These are phyloP conservation scores for Phytophthora idaei DNA, from an alignment of 352 stramenopile genomes.

Conservation along the genomic window DNA sequence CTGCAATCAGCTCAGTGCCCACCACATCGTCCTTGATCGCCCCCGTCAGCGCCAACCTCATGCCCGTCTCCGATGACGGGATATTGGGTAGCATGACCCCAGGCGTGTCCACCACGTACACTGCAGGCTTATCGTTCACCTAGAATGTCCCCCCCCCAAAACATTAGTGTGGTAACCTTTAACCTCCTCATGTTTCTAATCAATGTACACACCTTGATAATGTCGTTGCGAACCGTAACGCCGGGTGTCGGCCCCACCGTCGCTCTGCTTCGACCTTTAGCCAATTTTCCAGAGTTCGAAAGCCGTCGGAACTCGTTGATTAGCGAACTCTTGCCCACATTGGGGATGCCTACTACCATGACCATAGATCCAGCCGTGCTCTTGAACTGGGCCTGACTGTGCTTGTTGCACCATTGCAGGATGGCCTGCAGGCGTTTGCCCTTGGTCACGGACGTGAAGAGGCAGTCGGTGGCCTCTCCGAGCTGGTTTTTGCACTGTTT, in stretches of 20 bases:
- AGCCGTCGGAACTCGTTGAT: slow-evolving; percentile 88
- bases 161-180: slow-evolving; percentile 16
- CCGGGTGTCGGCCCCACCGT: slow-evolving; percentile 83
- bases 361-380: slow-evolving; percentile 86
- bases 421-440: slow-evolving; percentile 78
- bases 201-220: slow-evolving; percentile 75
- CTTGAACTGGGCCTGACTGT: slow-evolving; percentile 83
- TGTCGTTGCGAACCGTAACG: slow-evolving; percentile 87
- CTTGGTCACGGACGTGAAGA: slow-evolving; percentile 86
- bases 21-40: slow-evolving; percentile 90
- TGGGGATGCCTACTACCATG: slow-evolving; percentile 90
- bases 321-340: slow-evolving; percentile 91
- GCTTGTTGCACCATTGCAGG: slow-evolving; percentile 78
- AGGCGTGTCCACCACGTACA: slow-evolving; percentile 91
- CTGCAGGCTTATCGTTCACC: slow-evolving; percentile 85
- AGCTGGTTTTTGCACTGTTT: slow-evolving; percentile 53
- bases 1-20: slow-evolving; percentile 84
- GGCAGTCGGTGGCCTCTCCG: slow-evolving; percentile 45
- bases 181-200: background rate
- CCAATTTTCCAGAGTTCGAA: slow-evolving; percentile 74
- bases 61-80: slow-evolving; percentile 72
- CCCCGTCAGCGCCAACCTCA: slow-evolving; percentile 85
- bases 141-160: slow-evolving; percentile 17
- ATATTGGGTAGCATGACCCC: slow-evolving; percentile 91
- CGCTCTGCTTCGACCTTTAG: slow-evolving; percentile 82